Evolutionary conservation across 768 basidiomycete genomes (phyloP).

Genomic region (Leucocoprinus leucothites): DNA sequence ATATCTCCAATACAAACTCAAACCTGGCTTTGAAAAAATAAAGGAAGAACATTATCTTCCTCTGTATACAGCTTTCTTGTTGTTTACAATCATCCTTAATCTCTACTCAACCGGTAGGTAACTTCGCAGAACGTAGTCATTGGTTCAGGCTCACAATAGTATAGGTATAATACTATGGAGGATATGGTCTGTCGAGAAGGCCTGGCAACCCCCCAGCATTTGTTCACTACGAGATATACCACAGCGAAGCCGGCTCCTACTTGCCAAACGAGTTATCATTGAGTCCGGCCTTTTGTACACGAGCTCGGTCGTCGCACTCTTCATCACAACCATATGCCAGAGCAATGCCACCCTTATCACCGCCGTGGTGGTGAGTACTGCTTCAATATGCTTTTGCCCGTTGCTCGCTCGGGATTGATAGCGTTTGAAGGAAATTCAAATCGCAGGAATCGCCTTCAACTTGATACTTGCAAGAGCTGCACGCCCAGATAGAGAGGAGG

Average conservation of each 20-base stretch:
- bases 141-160: background rate
- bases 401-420: background rate
- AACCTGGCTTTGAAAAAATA: background rate
- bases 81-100: constrained; percentile 16
- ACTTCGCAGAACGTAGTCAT: background rate
- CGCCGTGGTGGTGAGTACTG: constrained; percentile 14
- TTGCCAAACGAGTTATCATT: constrained; percentile 14
- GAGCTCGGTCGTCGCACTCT: constrained; percentile 12
- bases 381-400: background rate
- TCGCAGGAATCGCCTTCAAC: constrained; percentile 20
- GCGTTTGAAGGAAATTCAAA: constrained; percentile 13
- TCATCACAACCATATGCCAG: constrained; percentile 13
- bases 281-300: constrained; percentile 20
- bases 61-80: constrained; percentile 14
- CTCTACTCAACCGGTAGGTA: constrained; percentile 20
- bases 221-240: constrained; percentile 7
- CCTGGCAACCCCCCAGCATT: background rate
- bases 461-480: constrained; percentile 15
- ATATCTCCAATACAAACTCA: background rate
- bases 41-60: background rate
- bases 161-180: constrained; percentile 15
- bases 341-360: constrained; percentile 13
- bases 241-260: background rate
- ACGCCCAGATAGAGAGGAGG: background rate
- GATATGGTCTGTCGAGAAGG: constrained; percentile 12